These are phyloP conservation scores for Neopestalotiopsis clavispora DNA, from an alignment of 2,329 filamentous ascomycete genomes.

Conservation along the genomic window DNA sequence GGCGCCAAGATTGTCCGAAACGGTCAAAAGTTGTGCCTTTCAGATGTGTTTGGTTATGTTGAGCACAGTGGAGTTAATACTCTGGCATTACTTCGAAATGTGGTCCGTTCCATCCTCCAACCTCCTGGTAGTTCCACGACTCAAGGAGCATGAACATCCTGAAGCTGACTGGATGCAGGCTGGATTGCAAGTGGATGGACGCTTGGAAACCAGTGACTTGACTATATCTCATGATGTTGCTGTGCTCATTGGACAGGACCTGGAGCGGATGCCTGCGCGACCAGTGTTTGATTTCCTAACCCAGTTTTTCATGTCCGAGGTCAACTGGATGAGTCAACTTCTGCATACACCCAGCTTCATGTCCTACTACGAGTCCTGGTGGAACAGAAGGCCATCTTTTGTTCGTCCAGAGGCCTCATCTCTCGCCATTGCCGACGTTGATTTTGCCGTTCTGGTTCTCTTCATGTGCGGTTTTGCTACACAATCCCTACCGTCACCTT, in stretches of 20 bases:
- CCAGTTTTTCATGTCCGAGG: slow-evolving; percentile 22
- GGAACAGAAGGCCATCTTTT: neutral
- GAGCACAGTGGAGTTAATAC: slow-evolving; percentile 23
- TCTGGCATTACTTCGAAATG: slow-evolving; percentile 20
- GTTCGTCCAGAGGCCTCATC: too few relatives aligned
- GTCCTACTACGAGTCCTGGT: neutral
- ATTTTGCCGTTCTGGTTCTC: slow-evolving; percentile 22
- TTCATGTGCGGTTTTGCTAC: slow-evolving; percentile 23
- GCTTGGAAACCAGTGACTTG: too few relatives aligned
- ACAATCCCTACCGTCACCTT: slow-evolving; percentile 23
- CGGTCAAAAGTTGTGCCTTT: neutral
- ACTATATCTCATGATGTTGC: neutral
- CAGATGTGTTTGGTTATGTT: slow-evolving; percentile 20
- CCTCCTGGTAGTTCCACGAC: neutral
- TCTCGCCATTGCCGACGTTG: slow-evolving; percentile 21
- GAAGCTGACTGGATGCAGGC: neutral
- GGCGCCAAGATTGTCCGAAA: too few relatives aligned
- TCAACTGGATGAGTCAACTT: slow-evolving; percentile 22
- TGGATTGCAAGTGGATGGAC: neutral
- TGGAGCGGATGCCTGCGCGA: slow-evolving; percentile 21
- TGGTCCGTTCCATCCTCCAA: slow-evolving; percentile 14
- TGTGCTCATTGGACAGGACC: slow-evolving; percentile 10
- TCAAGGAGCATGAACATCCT: neutral
- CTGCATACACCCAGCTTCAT: neutral
- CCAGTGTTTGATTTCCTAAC: slow-evolving; percentile 23